Evolutionary conservation across 306 rosid species (phyloP), one percentile per base, ranked within the genome.

Genomic region (Neltuma alba): DNA sequence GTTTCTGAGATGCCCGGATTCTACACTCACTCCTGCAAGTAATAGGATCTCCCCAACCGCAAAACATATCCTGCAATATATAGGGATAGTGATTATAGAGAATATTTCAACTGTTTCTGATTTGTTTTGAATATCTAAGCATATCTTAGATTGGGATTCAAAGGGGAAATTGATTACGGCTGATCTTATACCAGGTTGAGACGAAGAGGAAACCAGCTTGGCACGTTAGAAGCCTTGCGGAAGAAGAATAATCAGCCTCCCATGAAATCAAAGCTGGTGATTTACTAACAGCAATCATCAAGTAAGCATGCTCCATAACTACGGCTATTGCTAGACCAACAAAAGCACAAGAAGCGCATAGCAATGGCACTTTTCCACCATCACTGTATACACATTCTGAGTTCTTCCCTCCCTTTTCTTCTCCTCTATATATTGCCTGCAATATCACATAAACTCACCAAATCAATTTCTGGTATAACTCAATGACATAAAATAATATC

Each of bases 31-130:
- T 76, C 91, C 97, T 68, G 91, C 87, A 70, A 96, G 38, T 52
- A 96, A 58, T 78, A 96, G 71, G n/a, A 90, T 87, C 75, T 96
- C 99, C n/a, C 90, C 97, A 25, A 91, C 91, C 27, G 92, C 89
- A 78, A 96, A 96, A 83, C 93, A 93, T 65, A 89, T 81, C 99
- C 99, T 96, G 42, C 69, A 79, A n/a, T 9, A 3, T 44, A 3
- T 3, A 44, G 33, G 31, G 27, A 25, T 10, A 57, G 63, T 57
- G 31, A 57, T 57, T 50, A 20, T 6, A 50, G 58, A 18, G 58
- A 20, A 50, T 50, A 7, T 20, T 6, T 50, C 16, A 9, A 13
- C 18, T 50, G 63, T 11, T 25, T 57, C 16, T 25, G 63, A n/a
- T 11, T 52, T 7, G 57, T n/a, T 52, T 37, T 33, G 36, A 33